Percentiles rank a stretch among this genome's conserved stretches.
Conservation (phyloP, 129 eudicot species). For the Flaveria robusta region DNA sequence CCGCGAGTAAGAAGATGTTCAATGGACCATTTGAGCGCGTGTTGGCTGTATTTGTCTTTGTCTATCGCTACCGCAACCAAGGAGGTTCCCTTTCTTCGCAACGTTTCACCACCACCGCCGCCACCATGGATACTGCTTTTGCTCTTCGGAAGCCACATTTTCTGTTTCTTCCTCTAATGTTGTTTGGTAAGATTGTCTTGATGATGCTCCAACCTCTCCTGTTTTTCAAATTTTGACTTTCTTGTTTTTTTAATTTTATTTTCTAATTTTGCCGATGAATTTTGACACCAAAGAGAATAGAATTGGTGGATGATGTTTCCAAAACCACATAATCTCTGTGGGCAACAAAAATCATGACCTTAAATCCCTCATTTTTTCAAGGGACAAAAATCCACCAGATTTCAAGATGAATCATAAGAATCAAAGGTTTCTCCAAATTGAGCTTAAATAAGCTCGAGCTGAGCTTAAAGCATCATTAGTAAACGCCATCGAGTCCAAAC, state of each 20-base stretch:
- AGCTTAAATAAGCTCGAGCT: too few relatives aligned
- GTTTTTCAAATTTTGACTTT: neutral
- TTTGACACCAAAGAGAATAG: conserved; percentile 26
- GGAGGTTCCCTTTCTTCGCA: conserved; percentile 24
- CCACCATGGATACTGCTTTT: conserved; percentile 26
- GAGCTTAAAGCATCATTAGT: too few relatives aligned
- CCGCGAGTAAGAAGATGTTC: conserved; percentile 49
- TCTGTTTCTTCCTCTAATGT: conserved; percentile 2
- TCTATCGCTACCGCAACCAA: conserved; percentile 65
- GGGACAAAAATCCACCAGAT: conserved; percentile 1
- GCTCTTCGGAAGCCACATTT: conserved; percentile 50
- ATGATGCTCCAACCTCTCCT: conserved; percentile 7
- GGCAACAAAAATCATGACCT: conserved; percentile 31
- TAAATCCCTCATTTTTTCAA: conserved; percentile 20
- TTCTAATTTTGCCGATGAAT: conserved; percentile 22
- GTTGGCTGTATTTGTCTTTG: conserved; percentile 55
- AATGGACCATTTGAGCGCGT: conserved; percentile 57
- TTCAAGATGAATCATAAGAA: too few relatives aligned
- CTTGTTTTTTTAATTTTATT: neutral
- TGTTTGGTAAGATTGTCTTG: conserved; percentile 17
- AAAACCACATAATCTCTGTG: conserved; percentile 30
- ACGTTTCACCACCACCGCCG: conserved; percentile 17
- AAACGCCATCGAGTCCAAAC: neutral
- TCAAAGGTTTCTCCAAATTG: too few relatives aligned
- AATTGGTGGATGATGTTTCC: conserved; percentile 27